A percentile compares a stretch with the other conserved stretches of the same genome.
Evolutionary conservation across 2,329 filamentous ascomycete genomes (phyloP).

Genomic region (Dactylellina haptotyla): DNA sequence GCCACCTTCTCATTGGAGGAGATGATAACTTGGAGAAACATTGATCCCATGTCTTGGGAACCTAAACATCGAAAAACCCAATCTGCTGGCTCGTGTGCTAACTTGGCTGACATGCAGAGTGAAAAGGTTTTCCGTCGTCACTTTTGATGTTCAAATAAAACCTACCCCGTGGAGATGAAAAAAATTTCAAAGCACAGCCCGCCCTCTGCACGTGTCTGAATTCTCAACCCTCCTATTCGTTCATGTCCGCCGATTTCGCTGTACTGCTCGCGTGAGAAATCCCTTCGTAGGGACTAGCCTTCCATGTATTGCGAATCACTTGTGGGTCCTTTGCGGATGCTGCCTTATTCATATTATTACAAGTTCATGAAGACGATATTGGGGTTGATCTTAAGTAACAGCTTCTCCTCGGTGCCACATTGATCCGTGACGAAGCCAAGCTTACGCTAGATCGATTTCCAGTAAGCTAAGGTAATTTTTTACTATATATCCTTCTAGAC

Average conservation of each 20-base stretch:
- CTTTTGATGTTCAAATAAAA: conserved; percentile 6
- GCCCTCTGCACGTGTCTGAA: conserved; percentile 14
- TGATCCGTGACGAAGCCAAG: conserved; percentile 17
- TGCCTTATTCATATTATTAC: background rate
- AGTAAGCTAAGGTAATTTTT: too few species aligned
- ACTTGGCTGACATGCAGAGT: conserved; percentile 7
- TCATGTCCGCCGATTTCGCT: conserved; percentile 42
- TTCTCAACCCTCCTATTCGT: conserved; percentile 2
- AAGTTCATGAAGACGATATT: conserved; percentile 14
- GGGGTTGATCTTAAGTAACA: conserved; percentile 36
- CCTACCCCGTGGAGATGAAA: conserved; percentile 13
- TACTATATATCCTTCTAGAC: too few species aligned
- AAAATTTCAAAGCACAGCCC: conserved; percentile 36
- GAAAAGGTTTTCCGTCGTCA: conserved; percentile 7
- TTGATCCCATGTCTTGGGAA: conserved; percentile 28
- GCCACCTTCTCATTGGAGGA: conserved; percentile 26
- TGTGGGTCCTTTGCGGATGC: conserved; percentile 6
- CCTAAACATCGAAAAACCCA: conserved; percentile 10
- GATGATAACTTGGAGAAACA: conserved; percentile 15
- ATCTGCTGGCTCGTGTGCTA: conserved; percentile 19
- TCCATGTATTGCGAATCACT: conserved; percentile 21
- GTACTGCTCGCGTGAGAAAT: conserved; percentile 37
- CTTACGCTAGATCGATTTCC: background rate
- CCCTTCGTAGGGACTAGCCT: conserved; percentile 7
- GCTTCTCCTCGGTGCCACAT: conserved; percentile 35